Evolutionary conservation across 2,329 filamentous ascomycete species (phyloP).

Genomic region (Sclerotinia spermophila): DNA sequence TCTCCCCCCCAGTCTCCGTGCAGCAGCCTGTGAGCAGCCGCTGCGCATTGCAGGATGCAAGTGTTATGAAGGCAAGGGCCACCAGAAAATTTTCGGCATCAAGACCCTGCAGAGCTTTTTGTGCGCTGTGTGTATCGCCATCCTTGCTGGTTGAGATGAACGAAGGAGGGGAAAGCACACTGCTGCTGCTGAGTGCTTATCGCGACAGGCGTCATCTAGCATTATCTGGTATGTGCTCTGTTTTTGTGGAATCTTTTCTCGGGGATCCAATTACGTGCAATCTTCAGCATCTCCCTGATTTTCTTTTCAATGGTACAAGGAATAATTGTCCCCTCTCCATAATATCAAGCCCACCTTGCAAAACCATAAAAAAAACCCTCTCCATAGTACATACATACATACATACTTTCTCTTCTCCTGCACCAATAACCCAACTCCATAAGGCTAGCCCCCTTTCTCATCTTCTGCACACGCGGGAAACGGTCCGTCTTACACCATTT

Average conservation of each 20-base stretch:
- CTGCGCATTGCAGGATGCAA: background rate
- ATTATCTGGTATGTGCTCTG: background rate
- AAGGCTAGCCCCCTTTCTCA: background rate
- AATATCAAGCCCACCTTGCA: background rate
- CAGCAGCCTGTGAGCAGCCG: background rate
- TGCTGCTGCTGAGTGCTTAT: background rate
- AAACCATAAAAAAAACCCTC: background rate
- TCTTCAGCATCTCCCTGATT: background rate
- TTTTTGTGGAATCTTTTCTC: background rate
- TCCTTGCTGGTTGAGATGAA: background rate
- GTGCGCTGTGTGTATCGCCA: background rate
- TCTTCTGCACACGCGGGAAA: constrained; percentile 21
- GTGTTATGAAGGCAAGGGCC: background rate
- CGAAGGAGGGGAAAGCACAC: background rate
- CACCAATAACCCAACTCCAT: constrained; percentile 5
- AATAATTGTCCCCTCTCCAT: background rate
- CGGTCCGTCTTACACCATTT: constrained; percentile 20
- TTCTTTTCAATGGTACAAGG: background rate
- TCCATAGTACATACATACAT: background rate
- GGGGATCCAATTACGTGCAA: background rate
- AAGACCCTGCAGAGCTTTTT: background rate
- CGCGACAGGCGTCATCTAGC: background rate
- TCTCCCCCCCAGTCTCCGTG: background rate
- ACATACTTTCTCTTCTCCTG: background rate
- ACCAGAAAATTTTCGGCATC: background rate